Base-by-base conservation (phyloP, 2,329 filamentous ascomycete species). In the Monilinia vaccinii-corymbosi region DNA sequence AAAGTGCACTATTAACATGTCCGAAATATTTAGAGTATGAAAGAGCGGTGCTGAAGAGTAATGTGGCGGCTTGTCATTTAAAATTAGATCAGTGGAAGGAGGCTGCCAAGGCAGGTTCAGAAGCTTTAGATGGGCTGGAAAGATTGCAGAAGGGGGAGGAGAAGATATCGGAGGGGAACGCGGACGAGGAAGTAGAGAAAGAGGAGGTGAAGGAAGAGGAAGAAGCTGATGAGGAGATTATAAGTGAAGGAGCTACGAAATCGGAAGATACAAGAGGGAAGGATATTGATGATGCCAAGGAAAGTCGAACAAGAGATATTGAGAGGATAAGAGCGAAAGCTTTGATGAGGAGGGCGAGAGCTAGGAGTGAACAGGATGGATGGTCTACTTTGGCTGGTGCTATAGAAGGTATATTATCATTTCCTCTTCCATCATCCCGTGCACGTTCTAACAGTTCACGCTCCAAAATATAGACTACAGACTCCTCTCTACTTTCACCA, bases 11-110 rank as follows among this genome's bases (percentile, higher is more conserved):
- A 3, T 79, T 84, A 14, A 81, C 85, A 9, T 92, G 90, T 69
- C 93, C 93, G 2, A 86, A 84, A 65, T 95, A 96, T 71, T 82
- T 96, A 31, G 85, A 93, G 71, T 96, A 90, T 75, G 91, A 96
- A 67, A 79, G 93, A 63, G 91, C 92, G 31, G 89, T 97, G 11
- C 79, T 97, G 7, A 84, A 87, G 61, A 91, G 88, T 71, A 97
- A 97, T 76, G 87, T 97, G 65, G 83, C 93, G 1, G 93, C 92
- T 11, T 96, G 91, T 71, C 84, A 96, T 68, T 73, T 97, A 58
- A 95, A 95, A 72, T 78, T 95, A 3, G 79, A 85, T 62, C 86
- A 93, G 63, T 97, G 91, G 89, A 91, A 92, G 66, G 85, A 89
- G 34, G 89, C 91, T 11, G 81, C 91, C 47, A 85, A 86, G 52